Evolutionary conservation across 108 stramenopile genomes (phyloP), one percentile per base, ranked within the genome.

Genomic region (Cyclotella choctawhatcheeana): DNA sequence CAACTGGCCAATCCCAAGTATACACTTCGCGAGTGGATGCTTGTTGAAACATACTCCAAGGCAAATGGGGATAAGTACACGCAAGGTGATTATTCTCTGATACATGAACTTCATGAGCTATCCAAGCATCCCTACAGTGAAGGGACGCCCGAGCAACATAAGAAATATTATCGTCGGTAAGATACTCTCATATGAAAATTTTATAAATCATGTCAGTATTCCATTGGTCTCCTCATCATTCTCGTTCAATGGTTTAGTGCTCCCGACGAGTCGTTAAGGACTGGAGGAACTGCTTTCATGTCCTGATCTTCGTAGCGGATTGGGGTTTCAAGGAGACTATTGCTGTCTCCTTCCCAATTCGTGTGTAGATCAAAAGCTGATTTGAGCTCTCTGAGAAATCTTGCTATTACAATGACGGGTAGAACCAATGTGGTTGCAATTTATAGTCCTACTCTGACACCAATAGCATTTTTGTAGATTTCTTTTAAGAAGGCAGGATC

Each of bases 201-300:
- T n/a, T n/a, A n/a, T n/a, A n/a, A n/a, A n/a, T n/a, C n/a, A n/a
- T n/a, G n/a, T n/a, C n/a, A n/a, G n/a, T n/a, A n/a, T n/a, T n/a
- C n/a, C n/a, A n/a, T n/a, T n/a, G n/a, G n/a, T n/a, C n/a, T n/a
- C n/a, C n/a, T n/a, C n/a, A n/a, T n/a, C n/a, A n/a, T n/a, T n/a
- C n/a, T n/a, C n/a, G n/a, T n/a, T n/a, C n/a, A n/a, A n/a, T n/a
- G n/a, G n/a, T n/a, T n/a, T n/a, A n/a, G 90, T 73, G 84, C 90
- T 27, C 90, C 89, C 5, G 87, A 85, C 50, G 75, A 77, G 18
- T 71, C 93, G 0, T 45, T 85, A 25, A 88, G 70, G 16, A 77
- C 87, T 17, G 90, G 89, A n/a, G 93, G 93, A 0, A 91, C 89
- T 14, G 93, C 93, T 1, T 93, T 91, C 81, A 93, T 93, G 93